Evolutionary conservation across 306 rosid genomes (phyloP).

Genomic region (Ziziphus jujuba): DNA sequence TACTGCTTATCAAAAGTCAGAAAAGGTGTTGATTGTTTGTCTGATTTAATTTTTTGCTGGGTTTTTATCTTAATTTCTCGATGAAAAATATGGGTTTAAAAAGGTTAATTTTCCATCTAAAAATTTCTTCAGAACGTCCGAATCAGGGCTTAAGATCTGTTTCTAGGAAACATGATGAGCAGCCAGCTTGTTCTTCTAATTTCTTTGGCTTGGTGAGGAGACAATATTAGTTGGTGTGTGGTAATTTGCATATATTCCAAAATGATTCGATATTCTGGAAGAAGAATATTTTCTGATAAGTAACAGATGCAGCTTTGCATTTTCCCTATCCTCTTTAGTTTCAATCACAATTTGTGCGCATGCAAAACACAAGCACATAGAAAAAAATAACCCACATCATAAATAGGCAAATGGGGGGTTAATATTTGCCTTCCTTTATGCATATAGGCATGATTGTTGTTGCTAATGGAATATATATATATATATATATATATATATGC

Average conservation of each 20-base stretch:
- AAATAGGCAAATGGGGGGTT: no score
- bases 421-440: no score
- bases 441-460: no score
- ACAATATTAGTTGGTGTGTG: constrained; percentile 3
- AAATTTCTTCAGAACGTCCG: no score
- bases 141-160: no score
- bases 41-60: no score
- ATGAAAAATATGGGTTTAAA: no score
- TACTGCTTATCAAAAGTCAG: neutral
- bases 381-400: neutral
- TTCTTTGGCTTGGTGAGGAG: neutral
- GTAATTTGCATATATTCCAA: neutral
- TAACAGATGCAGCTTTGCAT: constrained; percentile 2
- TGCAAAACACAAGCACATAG: neutral
- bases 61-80: no score
- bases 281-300: constrained; percentile 5
- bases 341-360: neutral
- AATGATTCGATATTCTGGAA: constrained; percentile 6
- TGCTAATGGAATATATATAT: no score
- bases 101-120: no score
- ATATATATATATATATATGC: no score
- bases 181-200: neutral
- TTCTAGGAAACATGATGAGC: no score
- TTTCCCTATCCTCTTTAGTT: neutral
- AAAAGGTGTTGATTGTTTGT: neutral